These are phyloP conservation scores for Pseudonectria buxi DNA, from an alignment of 2,329 filamentous ascomycete genomes.

Conservation along the genomic window DNA sequence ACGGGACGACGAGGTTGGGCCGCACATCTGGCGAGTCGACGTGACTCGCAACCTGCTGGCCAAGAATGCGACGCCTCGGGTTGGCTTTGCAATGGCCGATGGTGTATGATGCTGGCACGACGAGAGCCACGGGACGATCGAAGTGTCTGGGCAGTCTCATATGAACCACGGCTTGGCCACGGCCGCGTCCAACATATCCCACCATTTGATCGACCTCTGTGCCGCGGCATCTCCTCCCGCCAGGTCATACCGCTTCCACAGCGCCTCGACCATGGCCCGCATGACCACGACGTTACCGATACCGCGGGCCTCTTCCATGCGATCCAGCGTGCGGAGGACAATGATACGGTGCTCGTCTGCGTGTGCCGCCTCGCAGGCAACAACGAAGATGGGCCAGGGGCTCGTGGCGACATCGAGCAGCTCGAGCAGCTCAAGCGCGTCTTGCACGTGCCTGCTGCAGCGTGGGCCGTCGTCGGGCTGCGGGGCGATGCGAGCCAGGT, in stretches of 20 bases:
- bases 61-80: slow-evolving; percentile 23
- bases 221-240: slow-evolving; percentile 10
- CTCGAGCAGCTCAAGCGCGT: slow-evolving; percentile 30
- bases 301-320: slow-evolving; percentile 34
- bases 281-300: slow-evolving; percentile 41
- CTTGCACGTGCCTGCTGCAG: slow-evolving; percentile 21
- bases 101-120: slow-evolving; percentile 24
- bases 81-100: too few species aligned
- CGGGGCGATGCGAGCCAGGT: slow-evolving; percentile 29
- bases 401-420: slow-evolving; percentile 37
- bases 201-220: slow-evolving; percentile 4
- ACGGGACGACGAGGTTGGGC: slow-evolving; percentile 24
- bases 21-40: slow-evolving; percentile 27
- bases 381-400: slow-evolving; percentile 42
- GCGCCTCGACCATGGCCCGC: slow-evolving; percentile 34
- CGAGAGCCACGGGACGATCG: slow-evolving; percentile 40
- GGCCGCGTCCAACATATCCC: slow-evolving; percentile 6
- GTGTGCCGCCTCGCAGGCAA: slow-evolving; percentile 36
- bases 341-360: slow-evolving; percentile 34
- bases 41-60: slow-evolving; percentile 31
- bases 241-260: slow-evolving; percentile 41
- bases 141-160: slow-evolving; percentile 1
- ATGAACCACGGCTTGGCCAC: slow-evolving; percentile 15
- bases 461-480: slow-evolving; percentile 12
- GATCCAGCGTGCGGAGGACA: slow-evolving; percentile 34